These are phyloP conservation scores for Stipa capillata DNA, from an alignment of 176 grass and related monocot species.

Conservation along the genomic window DNA sequence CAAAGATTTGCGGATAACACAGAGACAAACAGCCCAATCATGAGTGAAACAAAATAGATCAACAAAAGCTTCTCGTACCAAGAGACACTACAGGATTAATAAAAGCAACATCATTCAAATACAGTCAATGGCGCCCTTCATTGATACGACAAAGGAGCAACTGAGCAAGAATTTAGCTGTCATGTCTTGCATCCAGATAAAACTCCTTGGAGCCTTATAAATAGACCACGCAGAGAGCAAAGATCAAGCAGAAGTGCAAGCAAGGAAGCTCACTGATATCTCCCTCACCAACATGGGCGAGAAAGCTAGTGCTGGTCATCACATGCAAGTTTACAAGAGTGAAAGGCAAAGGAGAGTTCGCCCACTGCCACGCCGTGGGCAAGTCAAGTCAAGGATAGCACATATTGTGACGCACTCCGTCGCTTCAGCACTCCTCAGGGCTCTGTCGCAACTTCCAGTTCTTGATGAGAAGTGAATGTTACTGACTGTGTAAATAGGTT, in stretches of 20 bases:
- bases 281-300: constrained; percentile 34
- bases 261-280: neutral
- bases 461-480: constrained; percentile 35
- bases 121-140: neutral
- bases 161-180: constrained; percentile 22
- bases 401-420: constrained; percentile 28
- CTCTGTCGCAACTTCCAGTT: constrained; percentile 15
- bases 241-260: constrained; percentile 13
- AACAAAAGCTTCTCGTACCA: constrained; percentile 13
- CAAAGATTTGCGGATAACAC: constrained; percentile 27
- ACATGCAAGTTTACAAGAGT: constrained; percentile 21
- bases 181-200: constrained; percentile 27
- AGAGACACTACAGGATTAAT: constrained; percentile 22
- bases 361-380: constrained; percentile 24
- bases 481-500: neutral
- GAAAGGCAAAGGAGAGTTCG: constrained; percentile 10
- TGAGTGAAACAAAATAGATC: constrained; percentile 5
- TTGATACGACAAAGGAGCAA: constrained; percentile 2
- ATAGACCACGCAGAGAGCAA: neutral
- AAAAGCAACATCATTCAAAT: neutral
- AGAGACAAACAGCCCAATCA: constrained; percentile 36
- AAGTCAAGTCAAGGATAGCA: constrained; percentile 48
- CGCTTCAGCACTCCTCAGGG: constrained; percentile 20
- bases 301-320: neutral
- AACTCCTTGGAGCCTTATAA: constrained; percentile 32